Evolutionary conservation across 495 filamentous ascomycete species (phyloP).

Genomic region (Hypoxylon cercidicola): DNA sequence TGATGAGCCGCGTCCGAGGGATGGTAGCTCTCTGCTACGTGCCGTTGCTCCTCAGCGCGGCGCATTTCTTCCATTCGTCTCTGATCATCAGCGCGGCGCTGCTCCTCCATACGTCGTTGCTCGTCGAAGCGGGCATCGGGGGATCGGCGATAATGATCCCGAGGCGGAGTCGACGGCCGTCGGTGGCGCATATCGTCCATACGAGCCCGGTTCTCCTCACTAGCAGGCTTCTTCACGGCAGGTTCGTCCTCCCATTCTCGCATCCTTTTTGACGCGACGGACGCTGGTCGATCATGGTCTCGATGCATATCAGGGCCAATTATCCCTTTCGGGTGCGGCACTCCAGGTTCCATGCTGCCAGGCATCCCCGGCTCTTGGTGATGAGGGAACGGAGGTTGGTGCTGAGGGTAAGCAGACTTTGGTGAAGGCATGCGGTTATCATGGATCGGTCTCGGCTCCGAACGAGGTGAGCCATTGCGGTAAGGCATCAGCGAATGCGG

Average conservation of each 20-base stretch:
- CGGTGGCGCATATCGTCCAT: constrained; percentile 85
- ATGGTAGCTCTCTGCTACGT: constrained; percentile 80
- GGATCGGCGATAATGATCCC: constrained; percentile 75
- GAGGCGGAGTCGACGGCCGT: constrained; percentile 76
- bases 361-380: constrained; percentile 68
- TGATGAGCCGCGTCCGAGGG: constrained; percentile 93
- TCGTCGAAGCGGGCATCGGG: constrained; percentile 74
- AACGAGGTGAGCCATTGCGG: constrained; percentile 79
- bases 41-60: constrained; percentile 71
- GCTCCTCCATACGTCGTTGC: constrained; percentile 61
- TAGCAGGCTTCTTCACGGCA: constrained; percentile 83
- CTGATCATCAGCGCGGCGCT: constrained; percentile 61
- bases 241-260: constrained; percentile 92
- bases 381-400: constrained; percentile 77
- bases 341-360: constrained; percentile 78
- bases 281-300: constrained; percentile 83
- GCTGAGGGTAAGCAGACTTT: constrained; percentile 81
- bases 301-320: constrained; percentile 64
- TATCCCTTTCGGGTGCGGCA: constrained; percentile 59
- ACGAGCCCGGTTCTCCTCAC: constrained; percentile 84
- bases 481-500: constrained; percentile 80
- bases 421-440: constrained; percentile 88
- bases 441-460: constrained; percentile 81
- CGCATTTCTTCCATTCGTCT: constrained; percentile 56
- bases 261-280: constrained; percentile 82